Base-by-base conservation (phyloP, 768 basidiomycete species). In the Boletellus emodensis region DNA sequence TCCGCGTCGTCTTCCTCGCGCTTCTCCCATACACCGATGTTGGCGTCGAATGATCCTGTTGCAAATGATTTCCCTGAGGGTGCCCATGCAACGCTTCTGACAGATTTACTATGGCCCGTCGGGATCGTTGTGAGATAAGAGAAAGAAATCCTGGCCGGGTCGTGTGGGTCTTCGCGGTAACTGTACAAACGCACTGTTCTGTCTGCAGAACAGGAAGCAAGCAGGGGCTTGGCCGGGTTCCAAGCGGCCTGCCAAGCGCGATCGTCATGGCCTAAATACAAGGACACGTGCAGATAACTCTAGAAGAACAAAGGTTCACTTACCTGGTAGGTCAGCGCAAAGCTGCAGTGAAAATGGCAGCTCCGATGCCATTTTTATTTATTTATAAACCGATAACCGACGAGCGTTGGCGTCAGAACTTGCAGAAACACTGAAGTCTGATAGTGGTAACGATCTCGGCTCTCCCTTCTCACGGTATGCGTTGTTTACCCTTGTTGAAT, bases 141-240 rank as follows among this genome's bases (percentile, higher is more conserved):
- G 66, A 90, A 69, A 1, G 40, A 24, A 51, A 53, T 44, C 66
- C 48, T 61, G 46, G 67, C 57, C 6, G 63, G 43, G 44, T 68
- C 60, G 28, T 61, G 47, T 18, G 51, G 45, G 33, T 58, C 61
- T 26, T 40, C 51, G 24, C 63, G 57, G 72, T 94, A 97, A 22
- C 73, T 73, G 65, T 91, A 97, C 41, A 98, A 70, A 37, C 93
- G 79, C 48, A 98, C 86, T 2, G 90, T 82, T 69, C 92, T 96
- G 71, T 99, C 96, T 6, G 89, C 83, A 5, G 95, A 97, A 65
- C 94, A 99, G 6, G 94, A 94, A 0, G 95, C 93, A 13, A 99
- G 72, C 17, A 94, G 62, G 0, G 89, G 81, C 48, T 86, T 82
- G 3, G 74, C 70, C 0, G 92, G 90, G 65, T 95, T 95, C 90